Base-by-base conservation (phyloP, 208 protist genomes). In the Trypanosoma boissoni region DNA sequence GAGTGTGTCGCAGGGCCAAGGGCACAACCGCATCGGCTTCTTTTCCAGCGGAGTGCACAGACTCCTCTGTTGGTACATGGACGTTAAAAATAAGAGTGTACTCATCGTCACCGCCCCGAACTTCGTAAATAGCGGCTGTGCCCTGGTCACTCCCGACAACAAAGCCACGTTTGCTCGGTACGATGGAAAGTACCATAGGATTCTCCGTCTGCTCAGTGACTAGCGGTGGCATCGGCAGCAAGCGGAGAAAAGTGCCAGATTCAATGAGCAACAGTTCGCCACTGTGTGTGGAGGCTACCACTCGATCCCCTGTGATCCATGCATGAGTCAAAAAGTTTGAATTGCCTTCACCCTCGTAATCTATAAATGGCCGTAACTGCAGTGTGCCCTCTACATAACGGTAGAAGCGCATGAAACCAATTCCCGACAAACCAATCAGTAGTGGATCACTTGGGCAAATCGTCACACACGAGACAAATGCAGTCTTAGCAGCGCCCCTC, bases 371-470 rank as follows among this genome's bases (percentile, higher is more conserved):
- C 58, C 87, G 68, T 27, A 71, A 73, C 70, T 94, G 87, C 49
- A 98, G 73, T 27, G 78, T 61, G 34, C 88, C 87, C 42, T 98
- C 96, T 3, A 78, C 75, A 70, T 92, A 94, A 20, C 80, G 78
- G 76, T 94, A 97, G 43, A 97, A 89, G 16, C 88, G 86, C 72
- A 98, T 84, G 32, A 98, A 72, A 31, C 89, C 89, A 41, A 93
- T 70, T 24, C 96, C 96, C 6, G 88, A 93, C 14, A 98, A 91
- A 21, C 78, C 88, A 20, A 98, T 77, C 8, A 81, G 55, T 20
- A 93, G 74, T 36, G 87, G 88, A 73, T 98, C 94, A 12, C 72
- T 70, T 18, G 86, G 87, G 64, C 94, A 96, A 43, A 94, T 68
- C 64, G 86, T 72, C 54, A 95, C 71, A 74, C 68, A 69, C 18